Percentiles rank a stretch among this genome's conserved stretches.
Conservation (phyloP, 495 filamentous ascomycete genomes). For the Penicillium steckii region DNA sequence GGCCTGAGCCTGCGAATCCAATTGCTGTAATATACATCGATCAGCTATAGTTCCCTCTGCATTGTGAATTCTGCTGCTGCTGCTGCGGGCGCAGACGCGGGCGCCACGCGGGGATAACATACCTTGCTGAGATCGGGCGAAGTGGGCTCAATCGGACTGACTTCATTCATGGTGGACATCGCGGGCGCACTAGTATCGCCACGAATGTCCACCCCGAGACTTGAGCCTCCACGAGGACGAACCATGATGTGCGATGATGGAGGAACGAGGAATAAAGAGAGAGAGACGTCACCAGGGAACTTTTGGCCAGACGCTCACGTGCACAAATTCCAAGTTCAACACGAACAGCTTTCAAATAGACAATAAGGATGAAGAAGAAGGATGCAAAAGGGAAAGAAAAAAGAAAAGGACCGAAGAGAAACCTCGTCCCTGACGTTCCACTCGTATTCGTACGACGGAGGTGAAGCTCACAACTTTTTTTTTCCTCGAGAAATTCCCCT, state of each 20-base stretch:
- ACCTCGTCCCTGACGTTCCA: neutral
- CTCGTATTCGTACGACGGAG: neutral
- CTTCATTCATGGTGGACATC: slow-evolving; percentile 52
- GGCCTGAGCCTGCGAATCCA: slow-evolving; percentile 16
- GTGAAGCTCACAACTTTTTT: neutral
- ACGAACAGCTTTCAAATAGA: neutral
- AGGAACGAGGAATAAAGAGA: neutral
- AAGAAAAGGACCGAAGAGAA: neutral
- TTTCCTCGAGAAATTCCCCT: no score
- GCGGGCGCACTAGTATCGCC: slow-evolving; percentile 53
- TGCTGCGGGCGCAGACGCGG: neutral
- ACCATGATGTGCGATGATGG: slow-evolving; percentile 32
- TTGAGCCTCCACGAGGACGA: slow-evolving; percentile 47
- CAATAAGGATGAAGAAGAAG: no score
- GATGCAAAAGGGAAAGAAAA: neutral
- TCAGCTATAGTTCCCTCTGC: no score
- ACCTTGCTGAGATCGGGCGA: slow-evolving; percentile 42
- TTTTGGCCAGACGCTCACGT: no score
- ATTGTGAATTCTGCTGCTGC: no score
- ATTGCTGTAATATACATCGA: slow-evolving; percentile 21
- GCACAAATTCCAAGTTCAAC: neutral
- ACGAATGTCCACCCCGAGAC: slow-evolving; percentile 50
- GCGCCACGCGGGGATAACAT: slow-evolving; percentile 11
- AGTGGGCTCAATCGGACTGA: slow-evolving; percentile 43
- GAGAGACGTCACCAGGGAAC: neutral